Evolutionary conservation across 495 filamentous ascomycete genomes (phyloP).

Genomic region (Lasiosphaeria hispida): DNA sequence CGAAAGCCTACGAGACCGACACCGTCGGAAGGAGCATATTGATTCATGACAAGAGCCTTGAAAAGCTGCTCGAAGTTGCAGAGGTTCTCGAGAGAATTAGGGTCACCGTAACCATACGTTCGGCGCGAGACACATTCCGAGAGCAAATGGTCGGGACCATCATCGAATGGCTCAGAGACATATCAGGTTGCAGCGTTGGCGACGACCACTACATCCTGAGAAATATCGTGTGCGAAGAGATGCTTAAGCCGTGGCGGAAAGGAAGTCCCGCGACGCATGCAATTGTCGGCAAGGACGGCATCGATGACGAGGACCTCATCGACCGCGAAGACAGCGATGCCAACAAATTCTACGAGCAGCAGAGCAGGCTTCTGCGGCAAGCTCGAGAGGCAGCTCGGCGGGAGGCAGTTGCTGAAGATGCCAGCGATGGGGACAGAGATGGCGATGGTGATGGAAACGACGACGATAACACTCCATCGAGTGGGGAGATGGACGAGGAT

Average conservation of each 20-base stretch:
- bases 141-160: conserved; percentile 99
- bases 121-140: conserved; percentile 88
- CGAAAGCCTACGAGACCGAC: conserved; percentile 83
- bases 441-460: conserved; percentile 58
- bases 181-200: conserved; percentile 84
- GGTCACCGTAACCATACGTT: conserved; percentile 91
- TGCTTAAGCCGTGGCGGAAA: conserved; percentile 79
- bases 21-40: conserved; percentile 82
- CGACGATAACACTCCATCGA: conserved; percentile 33
- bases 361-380: conserved; percentile 31
- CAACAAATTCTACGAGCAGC: conserved; percentile 30
- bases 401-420: conserved; percentile 50
- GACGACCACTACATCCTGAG: conserved; percentile 76
- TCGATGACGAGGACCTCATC: conserved; percentile 77
- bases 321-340: conserved; percentile 34
- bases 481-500: conserved; percentile 45
- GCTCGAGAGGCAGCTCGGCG: conserved; percentile 49
- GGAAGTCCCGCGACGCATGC: conserved; percentile 85
- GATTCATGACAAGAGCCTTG: conserved; percentile 67
- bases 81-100: conserved; percentile 91
- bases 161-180: conserved; percentile 92
- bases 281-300: conserved; percentile 77
- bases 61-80: conserved; percentile 68
- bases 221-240: conserved; percentile 80
- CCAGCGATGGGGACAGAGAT: conserved; percentile 69